Conservation (phyloP, 331 rosid genomes). For the Saraca asoca region DNA sequence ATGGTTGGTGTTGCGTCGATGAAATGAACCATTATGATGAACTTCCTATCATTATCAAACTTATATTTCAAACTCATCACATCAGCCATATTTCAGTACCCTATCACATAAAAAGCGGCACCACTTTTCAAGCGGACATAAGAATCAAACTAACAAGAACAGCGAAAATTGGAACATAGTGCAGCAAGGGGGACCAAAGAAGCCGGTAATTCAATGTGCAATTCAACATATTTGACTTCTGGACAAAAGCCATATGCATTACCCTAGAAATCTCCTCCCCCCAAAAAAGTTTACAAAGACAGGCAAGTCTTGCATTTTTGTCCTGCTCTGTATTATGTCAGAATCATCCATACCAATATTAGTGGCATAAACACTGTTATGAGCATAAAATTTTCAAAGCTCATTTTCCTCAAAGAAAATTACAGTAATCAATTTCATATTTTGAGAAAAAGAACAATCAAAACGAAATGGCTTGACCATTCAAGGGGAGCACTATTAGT, state of each 20-base stretch:
- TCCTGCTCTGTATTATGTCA: background rate
- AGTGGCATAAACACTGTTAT: background rate
- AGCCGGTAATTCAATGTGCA: constrained; percentile 26
- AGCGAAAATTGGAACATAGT: background rate
- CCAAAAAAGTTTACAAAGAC: constrained; percentile 21
- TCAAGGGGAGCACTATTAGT: background rate
- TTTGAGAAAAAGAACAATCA: background rate
- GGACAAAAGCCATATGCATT: constrained; percentile 17
- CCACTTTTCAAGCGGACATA: constrained; percentile 8
- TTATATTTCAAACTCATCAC: background rate
- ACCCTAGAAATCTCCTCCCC: background rate
- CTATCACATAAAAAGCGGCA: constrained; percentile 1
- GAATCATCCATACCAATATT: constrained; percentile 27
- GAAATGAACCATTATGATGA: constrained; percentile 22
- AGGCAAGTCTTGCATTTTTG: constrained; percentile 15
- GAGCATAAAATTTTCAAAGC: constrained; percentile 14
- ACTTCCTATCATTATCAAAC: constrained; percentile 24
- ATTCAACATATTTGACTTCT: constrained; percentile 23
- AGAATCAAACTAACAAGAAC: constrained; percentile 18
- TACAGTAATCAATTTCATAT: constrained; percentile 10
- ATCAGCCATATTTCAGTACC: background rate
- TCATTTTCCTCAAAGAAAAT: constrained; percentile 21
- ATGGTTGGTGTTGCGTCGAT: background rate
- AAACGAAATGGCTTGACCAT: constrained; percentile 1
- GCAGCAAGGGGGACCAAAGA: constrained; percentile 17